Percentiles rank a stretch among this genome's conserved stretches.
These are phyloP conservation scores for Larix sibirica DNA, from an alignment of 83 land plant genomes.

Conservation along the genomic window DNA sequence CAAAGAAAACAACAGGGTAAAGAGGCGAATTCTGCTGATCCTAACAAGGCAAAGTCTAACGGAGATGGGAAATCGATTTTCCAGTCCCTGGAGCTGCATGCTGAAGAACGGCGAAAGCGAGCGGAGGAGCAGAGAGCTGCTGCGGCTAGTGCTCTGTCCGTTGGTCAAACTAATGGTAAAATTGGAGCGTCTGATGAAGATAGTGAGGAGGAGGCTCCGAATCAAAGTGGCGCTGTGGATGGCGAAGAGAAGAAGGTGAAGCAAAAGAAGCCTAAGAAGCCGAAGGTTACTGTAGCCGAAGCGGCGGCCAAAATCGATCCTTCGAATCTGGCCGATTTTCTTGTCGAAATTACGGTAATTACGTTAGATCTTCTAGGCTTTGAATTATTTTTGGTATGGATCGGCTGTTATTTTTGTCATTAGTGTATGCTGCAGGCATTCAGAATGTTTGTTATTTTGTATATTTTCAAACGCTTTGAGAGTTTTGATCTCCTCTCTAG, in stretches of 20 bases:
- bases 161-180: slow-evolving; percentile 20
- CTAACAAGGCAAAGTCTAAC: not conserved
- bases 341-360: slow-evolving; percentile 65
- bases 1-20: slow-evolving; percentile 39
- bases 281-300: slow-evolving; percentile 86
- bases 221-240: slow-evolving; percentile 10
- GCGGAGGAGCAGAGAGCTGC: slow-evolving; percentile 43
- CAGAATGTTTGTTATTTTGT: not conserved
- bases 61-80: slow-evolving; percentile 39
- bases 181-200: slow-evolving; percentile 44
- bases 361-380: not conserved
- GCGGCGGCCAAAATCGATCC: slow-evolving; percentile 87
- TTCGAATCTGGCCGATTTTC: slow-evolving; percentile 60
- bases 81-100: slow-evolving; percentile 61
- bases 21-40: slow-evolving; percentile 6
- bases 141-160: slow-evolving; percentile 30
- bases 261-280: slow-evolving; percentile 90
- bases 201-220: slow-evolving; percentile 23
- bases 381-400: not conserved
- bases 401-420: not conserved
- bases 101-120: slow-evolving; percentile 37
- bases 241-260: slow-evolving; percentile 64
- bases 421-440: not conserved
- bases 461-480: not conserved
- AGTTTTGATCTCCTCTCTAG: no score